Base-by-base conservation (phyloP, 495 filamentous ascomycete species). In the Neurospora sp. region DNA sequence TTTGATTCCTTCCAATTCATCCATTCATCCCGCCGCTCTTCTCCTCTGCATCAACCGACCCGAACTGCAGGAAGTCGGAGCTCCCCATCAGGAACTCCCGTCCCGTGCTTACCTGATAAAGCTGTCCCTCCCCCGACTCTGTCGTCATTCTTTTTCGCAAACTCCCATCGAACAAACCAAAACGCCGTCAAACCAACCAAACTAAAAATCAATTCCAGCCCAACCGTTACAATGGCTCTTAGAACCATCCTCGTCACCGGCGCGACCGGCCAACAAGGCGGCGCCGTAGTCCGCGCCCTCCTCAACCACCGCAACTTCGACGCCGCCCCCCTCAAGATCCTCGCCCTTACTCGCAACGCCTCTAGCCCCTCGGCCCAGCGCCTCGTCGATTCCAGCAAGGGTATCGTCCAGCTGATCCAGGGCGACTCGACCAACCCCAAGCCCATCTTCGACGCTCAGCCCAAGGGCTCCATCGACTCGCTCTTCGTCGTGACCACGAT, bases 231-330 rank as follows among this genome's bases (percentile, higher is more conserved):
- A 65, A 78, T 78, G 76, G 68, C 78, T 7, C 22, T 75, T 9
- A 70, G 69, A 16, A 80, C 71, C 42, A 77, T 80, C 37, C 77
- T 80, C 61, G 78, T 94, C 72, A 89, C 90, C 27, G 91, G 91
- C 22, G 91, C 90, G 5, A 94, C 90, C 1, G 91, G 91, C 77
- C 87, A 91, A 74, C 92, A 94, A 79, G 92, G 92, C 71, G 86
- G 89, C 38, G 83, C 86, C 14, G 80, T 90, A 41, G 83, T 94
- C 76, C 79, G 86, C 5, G 86, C 84, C 69, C 87, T 94, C 40
- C 80, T 90, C 20, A 68, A 75, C 16, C 80, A 81, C 6, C 68
- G 81, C 48, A 65, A 73, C 4, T 71, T 80, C n/a, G 8, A 65
- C 39, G 12, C 53, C 27, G 42, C 72, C 4, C 77, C 81, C 10